Evolutionary conservation across 768 basidiomycete species (phyloP), one percentile per base, ranked within the genome.

Genomic region (Lactarius vividus): DNA sequence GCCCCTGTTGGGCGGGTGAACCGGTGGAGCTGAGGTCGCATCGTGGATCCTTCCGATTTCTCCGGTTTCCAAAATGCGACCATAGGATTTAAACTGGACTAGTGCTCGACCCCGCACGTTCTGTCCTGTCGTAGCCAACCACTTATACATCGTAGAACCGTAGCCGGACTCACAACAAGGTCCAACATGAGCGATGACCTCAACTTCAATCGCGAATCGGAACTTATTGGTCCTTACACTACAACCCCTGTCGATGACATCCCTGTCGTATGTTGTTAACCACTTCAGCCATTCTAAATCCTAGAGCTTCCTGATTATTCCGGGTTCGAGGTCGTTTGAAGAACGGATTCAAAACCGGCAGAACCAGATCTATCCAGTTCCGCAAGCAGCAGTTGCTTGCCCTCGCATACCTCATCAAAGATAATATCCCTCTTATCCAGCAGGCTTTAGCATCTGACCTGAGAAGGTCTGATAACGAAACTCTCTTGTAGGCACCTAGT

Each of bases 321-420:
- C 69, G 90, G 89, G 84, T 88, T 64, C 84, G 84, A 61, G 77
- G 78, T 31, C 77, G 79, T 52, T 77, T 93, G 26, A 79, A 76
- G 33, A 76, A 79, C n/a, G 83, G 82, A 6, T 93, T 92, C 75
- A 77, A 76, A 33, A 76, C 84, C 1, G 89, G 90, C 16, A 91
- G 87, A 73, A 83, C 85, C 52, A 86, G 79, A 71, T 75, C 84
- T 23, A 78, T 93, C 62, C 81, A 80, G 15, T 91, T 82, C 72
- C 82, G 93, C 71, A 92, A 87, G 75, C 82, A 85, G 53, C 91
- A 93, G 76, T 79, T 95, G 28, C 80, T 87, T n/a, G 84, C 88
- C 72, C 82, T 95, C 15, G 86, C 82, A 8, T 89, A 91, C 73
- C 76, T 91, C 69, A 35, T 92, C 71, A 81, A 90, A 73, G 92